These are phyloP conservation scores for Colletotrichum higginsianum DNA, from an alignment of 2,329 filamentous ascomycete genomes.

Conservation along the genomic window DNA sequence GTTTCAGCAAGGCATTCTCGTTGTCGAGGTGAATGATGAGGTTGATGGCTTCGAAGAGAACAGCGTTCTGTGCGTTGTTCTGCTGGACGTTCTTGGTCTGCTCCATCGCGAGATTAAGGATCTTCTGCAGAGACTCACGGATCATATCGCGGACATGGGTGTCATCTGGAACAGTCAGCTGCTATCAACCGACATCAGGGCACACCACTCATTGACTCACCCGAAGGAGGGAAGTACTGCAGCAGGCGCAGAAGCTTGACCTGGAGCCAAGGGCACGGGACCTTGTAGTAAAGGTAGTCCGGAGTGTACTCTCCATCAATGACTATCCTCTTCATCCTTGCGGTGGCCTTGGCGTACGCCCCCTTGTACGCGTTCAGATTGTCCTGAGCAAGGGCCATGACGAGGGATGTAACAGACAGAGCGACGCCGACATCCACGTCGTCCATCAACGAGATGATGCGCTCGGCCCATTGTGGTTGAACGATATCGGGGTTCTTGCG, in stretches of 20 bases:
- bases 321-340: slow-evolving; percentile 88
- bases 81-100: slow-evolving; percentile 98
- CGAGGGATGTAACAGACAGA: slow-evolving; percentile 93
- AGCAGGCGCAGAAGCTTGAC: slow-evolving; percentile 92
- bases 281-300: slow-evolving; percentile 99
- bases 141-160: slow-evolving; percentile 93
- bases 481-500: slow-evolving; percentile 95
- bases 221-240: slow-evolving; percentile 96
- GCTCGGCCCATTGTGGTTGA: slow-evolving; percentile 96
- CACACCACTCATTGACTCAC: slow-evolving; percentile 64
- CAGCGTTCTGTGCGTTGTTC: slow-evolving; percentile 98
- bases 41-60: slow-evolving; percentile 98
- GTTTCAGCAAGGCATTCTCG: slow-evolving; percentile 94
- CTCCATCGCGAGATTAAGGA: slow-evolving; percentile 92
- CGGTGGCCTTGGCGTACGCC: slow-evolving; percentile 93
- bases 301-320: slow-evolving; percentile 90
- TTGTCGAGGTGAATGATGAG: slow-evolving; percentile 98
- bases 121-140: slow-evolving; percentile 90
- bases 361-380: slow-evolving; percentile 95
- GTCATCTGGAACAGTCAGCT: slow-evolving; percentile 74
- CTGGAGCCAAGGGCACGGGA: slow-evolving; percentile 99
- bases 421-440: slow-evolving; percentile 94
- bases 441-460: slow-evolving; percentile 99
- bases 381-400: slow-evolving; percentile 95
- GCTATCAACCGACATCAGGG: slow-evolving; percentile 12